A percentile compares a stretch with the other conserved stretches of the same genome.
Evolutionary conservation across 192 early-diverging fungal species (phyloP).

Genomic region (Gamsiella multidivaricata): DNA sequence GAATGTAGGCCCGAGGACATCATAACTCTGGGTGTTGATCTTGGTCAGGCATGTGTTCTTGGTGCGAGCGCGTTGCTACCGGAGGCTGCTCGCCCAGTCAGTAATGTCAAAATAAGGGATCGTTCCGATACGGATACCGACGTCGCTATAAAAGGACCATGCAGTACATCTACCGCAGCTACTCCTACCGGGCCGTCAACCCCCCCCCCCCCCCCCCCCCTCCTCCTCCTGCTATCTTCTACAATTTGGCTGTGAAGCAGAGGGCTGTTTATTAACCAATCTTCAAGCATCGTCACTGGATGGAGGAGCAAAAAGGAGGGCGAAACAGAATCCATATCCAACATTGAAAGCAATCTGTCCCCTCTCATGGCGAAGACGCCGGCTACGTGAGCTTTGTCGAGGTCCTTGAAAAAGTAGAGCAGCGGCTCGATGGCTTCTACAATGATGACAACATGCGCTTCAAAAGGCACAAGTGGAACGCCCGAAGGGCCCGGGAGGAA

Average conservation of each 20-base stretch:
- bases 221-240: background rate
- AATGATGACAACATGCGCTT: background rate
- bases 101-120: background rate
- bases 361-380: background rate
- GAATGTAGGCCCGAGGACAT: background rate
- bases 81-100: background rate
- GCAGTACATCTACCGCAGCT: too few species aligned
- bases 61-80: conserved; percentile 11
- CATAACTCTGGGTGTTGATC: conserved; percentile 7
- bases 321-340: background rate
- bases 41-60: conserved; percentile 12
- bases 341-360: background rate
- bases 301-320: background rate
- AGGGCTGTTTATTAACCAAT: conserved; percentile 7
- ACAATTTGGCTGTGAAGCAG: conserved; percentile 20
- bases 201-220: background rate
- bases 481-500: too few species aligned
- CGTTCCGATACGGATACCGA: background rate
- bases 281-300: conserved; percentile 8
- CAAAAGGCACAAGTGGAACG: too few species aligned
- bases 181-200: background rate
- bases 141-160: background rate
- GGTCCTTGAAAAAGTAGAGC: background rate
- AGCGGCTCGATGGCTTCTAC: background rate
- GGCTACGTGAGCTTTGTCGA: background rate